A percentile compares a stretch with the other conserved stretches of the same genome.
Evolutionary conservation across 2,329 filamentous ascomycete genomes (phyloP).

Genomic region (Bipolaris victoriae): DNA sequence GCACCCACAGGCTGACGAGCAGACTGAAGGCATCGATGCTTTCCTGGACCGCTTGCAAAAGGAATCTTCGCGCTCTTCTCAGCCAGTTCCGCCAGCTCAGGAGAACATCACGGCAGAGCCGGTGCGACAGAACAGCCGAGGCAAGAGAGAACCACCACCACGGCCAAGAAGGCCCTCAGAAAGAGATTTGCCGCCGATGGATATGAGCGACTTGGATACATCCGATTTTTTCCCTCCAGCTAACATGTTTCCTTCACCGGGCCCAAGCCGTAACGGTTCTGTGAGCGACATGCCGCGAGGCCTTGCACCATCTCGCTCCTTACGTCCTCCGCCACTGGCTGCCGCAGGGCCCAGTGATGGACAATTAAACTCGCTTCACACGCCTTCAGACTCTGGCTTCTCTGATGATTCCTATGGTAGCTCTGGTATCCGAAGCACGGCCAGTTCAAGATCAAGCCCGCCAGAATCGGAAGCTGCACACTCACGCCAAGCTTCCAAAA

Average conservation of each 20-base stretch:
- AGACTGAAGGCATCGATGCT: slow-evolving; percentile 46
- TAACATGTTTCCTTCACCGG: slow-evolving; percentile 33
- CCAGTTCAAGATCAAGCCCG: slow-evolving; percentile 49
- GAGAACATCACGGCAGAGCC: slow-evolving; percentile 30
- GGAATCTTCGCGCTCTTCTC: slow-evolving; percentile 33
- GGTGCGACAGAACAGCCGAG: slow-evolving; percentile 31
- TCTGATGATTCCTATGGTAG: slow-evolving; percentile 48
- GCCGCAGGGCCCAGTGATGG: slow-evolving; percentile 30
- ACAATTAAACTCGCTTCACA: slow-evolving; percentile 41
- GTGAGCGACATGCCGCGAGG: slow-evolving; percentile 13
- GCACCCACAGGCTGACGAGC: slow-evolving; percentile 27
- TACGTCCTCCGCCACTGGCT: slow-evolving; percentile 33
- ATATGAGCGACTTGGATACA: slow-evolving; percentile 29
- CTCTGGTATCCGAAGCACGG: slow-evolving; percentile 41
- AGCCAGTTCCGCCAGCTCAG: slow-evolving; percentile 16
- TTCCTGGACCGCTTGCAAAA: slow-evolving; percentile 47
- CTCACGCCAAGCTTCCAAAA: slow-evolving; percentile 42
- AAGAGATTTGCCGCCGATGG: slow-evolving; percentile 26
- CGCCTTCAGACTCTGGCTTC: slow-evolving; percentile 49
- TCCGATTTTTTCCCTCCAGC: slow-evolving; percentile 27
- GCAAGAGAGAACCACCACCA: slow-evolving; percentile 27
- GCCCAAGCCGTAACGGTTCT: slow-evolving; percentile 31
- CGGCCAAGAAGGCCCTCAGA: slow-evolving; percentile 38
- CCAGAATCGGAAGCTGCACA: slow-evolving; percentile 45
- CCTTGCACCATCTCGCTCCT: slow-evolving; percentile 9